phyloP scores from a whole-genome alignment of 768 basidiomycete species.

The Agrocybe pediades region DNA sequence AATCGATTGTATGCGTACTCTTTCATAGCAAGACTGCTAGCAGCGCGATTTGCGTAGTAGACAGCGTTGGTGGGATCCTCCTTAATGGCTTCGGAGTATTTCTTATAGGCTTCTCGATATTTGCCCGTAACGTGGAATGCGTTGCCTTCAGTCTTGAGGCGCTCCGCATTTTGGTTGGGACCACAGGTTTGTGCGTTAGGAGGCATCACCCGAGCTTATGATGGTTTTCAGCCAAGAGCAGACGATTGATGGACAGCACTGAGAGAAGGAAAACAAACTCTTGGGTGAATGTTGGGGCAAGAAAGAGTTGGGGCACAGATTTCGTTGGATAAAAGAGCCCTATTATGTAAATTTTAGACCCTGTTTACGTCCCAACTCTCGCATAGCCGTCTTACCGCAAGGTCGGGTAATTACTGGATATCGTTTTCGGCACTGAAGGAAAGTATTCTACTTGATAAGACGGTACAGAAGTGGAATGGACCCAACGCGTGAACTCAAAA shows the following conservation, averaged over 20 bases:
- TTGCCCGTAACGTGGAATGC: constrained; percentile 33
- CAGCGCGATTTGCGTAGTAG: constrained; percentile 47
- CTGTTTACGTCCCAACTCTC: not conserved
- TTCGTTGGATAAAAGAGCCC: not conserved
- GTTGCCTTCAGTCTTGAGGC: constrained; percentile 45
- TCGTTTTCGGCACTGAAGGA: too few relatives aligned
- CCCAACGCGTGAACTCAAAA: too few relatives aligned
- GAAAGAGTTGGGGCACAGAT: not conserved
- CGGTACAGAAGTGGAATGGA: too few relatives aligned
- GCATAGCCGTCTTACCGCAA: too few relatives aligned
- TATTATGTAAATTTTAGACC: not conserved
- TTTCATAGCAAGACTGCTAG: constrained; percentile 36
- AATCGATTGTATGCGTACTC: constrained; percentile 23
- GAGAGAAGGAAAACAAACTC: too few relatives aligned
- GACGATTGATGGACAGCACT: not conserved
- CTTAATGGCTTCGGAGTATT: constrained; percentile 44
- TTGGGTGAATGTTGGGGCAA: not conserved
- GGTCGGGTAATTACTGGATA: too few relatives aligned
- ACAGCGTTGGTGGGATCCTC: constrained; percentile 39
- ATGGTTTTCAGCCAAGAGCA: too few relatives aligned
- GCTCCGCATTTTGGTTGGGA: constrained; percentile 18
- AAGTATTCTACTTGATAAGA: too few relatives aligned
- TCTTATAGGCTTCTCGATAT: constrained; percentile 34
- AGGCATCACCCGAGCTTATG: too few relatives aligned
- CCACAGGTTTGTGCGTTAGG: not conserved